These are phyloP conservation scores for Polytrichum formosum DNA, from an alignment of 225 moss, liverwort and hornwort genomes.

Conservation along the genomic window DNA sequence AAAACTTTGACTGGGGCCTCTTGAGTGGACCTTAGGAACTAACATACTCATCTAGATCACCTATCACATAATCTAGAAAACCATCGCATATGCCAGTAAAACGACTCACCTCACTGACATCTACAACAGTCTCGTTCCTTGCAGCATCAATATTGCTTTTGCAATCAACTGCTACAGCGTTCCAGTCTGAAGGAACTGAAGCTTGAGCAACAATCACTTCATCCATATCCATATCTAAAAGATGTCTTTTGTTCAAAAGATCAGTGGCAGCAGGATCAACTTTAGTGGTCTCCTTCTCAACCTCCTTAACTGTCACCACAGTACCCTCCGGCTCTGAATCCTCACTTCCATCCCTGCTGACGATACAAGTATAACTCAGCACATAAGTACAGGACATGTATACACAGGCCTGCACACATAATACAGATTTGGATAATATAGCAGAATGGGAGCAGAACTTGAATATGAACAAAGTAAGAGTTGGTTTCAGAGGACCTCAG, in stretches of 20 bases:
- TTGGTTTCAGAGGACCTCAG: no score
- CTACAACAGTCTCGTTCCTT: constrained; percentile 32
- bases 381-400: no score
- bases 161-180: constrained; percentile 47
- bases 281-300: constrained; percentile 40
- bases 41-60: no score
- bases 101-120: constrained; percentile 43
- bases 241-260: constrained; percentile 47
- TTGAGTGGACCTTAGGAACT: no score
- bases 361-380: neutral
- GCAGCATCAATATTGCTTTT: constrained; percentile 35
- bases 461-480: no score
- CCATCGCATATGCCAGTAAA: neutral
- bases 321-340: constrained; percentile 57
- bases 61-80: no score
- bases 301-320: constrained; percentile 34
- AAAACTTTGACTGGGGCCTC: no score
- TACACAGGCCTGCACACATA: no score
- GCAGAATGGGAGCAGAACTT: no score
- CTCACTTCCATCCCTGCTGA: constrained; percentile 52
- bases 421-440: no score
- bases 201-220: constrained; percentile 45
- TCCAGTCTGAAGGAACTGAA: constrained; percentile 32
- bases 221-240: constrained; percentile 56
- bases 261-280: constrained; percentile 30